phyloP scores from a whole-genome alignment of 2,329 filamentous ascomycete species.

The Colletotrichum phormii region DNA sequence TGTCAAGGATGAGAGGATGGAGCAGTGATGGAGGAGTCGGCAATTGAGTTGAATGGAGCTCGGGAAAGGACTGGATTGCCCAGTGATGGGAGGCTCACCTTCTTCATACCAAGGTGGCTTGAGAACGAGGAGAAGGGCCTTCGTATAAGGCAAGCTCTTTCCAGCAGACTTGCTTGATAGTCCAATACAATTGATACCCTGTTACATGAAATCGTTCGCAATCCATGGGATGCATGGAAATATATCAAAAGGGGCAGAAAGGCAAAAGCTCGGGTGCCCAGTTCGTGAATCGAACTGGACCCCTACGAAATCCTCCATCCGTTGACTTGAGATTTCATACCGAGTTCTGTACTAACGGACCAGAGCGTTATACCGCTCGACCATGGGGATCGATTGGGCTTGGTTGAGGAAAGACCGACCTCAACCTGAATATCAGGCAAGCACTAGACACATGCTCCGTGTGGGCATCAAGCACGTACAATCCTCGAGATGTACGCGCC shows the following conservation, averaged over 20 bases:
- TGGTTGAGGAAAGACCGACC: too few relatives aligned
- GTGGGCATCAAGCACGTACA: not conserved
- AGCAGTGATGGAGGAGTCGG: conserved; percentile 5
- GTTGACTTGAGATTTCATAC: too few relatives aligned
- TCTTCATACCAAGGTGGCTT: not conserved
- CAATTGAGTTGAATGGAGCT: not conserved
- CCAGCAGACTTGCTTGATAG: not conserved
- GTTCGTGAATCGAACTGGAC: too few relatives aligned
- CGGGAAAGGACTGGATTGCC: not conserved
- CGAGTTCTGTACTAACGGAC: too few relatives aligned
- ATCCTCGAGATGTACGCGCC: not conserved
- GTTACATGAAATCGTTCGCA: not conserved
- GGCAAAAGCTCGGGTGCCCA: too few relatives aligned
- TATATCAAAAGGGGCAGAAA: too few relatives aligned
- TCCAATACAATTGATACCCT: not conserved
- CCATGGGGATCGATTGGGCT: too few relatives aligned
- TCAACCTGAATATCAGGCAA: too few relatives aligned
- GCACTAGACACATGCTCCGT: too few relatives aligned
- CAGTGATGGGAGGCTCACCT: not conserved
- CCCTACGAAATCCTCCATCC: too few relatives aligned
- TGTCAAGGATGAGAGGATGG: conserved; percentile 33
- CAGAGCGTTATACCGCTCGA: too few relatives aligned
- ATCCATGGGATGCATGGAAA: too few relatives aligned
- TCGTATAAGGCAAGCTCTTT: not conserved
- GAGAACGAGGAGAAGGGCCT: not conserved